phyloP scores from a whole-genome alignment of 257 asterid species.

The Nicotiana paniculata region DNA sequence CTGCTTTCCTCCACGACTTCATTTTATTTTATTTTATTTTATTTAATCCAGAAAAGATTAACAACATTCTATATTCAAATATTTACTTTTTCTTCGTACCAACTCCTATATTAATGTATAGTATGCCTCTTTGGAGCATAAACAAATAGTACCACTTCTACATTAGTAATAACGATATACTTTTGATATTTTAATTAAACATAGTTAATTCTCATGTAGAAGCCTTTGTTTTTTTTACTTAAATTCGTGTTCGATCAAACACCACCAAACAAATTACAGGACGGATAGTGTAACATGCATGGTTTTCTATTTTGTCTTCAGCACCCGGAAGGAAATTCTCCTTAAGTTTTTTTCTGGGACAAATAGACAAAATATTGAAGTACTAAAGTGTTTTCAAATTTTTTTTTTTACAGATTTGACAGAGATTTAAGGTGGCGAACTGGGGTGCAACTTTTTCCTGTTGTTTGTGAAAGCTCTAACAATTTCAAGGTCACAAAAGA shows the following conservation, averaged over 20 bases:
- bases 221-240: no score
- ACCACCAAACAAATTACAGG: background rate
- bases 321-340: no score
- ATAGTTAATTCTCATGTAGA: background rate
- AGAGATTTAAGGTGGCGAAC: slow-evolving; percentile 22
- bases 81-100: no score
- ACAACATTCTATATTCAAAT: no score
- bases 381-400: background rate
- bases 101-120: no score
- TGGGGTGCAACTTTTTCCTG: slow-evolving; percentile 5
- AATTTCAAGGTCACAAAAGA: slow-evolving; percentile 4
- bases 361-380: background rate
- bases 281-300: background rate
- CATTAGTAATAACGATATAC: no score
- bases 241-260: background rate
- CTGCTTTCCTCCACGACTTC: background rate
- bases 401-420: slow-evolving; percentile 7
- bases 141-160: no score
- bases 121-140: no score
- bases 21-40: no score
- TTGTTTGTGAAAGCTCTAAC: slow-evolving; percentile 6
- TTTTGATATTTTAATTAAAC: no score
- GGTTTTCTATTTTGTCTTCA: background rate
- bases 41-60: background rate
- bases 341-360: no score